Evolutionary conservation across 176 grass and related monocot species (phyloP).

Genomic region (Aegilops longissima): DNA sequence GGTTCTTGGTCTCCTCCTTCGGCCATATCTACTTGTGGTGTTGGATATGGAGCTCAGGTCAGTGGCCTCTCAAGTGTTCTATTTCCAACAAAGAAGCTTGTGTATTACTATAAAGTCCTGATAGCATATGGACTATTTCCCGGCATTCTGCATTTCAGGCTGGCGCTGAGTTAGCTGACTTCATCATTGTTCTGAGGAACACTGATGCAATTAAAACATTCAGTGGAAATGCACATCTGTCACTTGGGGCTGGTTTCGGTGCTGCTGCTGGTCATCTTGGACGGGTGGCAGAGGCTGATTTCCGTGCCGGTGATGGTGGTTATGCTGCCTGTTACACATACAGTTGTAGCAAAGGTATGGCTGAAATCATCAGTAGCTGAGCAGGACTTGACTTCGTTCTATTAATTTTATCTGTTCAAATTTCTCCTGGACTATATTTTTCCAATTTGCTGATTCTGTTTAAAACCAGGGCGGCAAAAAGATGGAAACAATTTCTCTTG

Average conservation of each 20-base stretch:
- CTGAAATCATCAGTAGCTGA: neutral
- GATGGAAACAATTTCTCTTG: neutral
- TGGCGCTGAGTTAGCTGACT: slow-evolving; percentile 91
- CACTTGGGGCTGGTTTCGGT: slow-evolving; percentile 79
- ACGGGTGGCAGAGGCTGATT: slow-evolving; percentile 79
- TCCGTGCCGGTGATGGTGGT: slow-evolving; percentile 86
- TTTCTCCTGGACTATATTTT: neutral
- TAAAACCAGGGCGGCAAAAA: neutral
- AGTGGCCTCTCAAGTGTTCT: neutral
- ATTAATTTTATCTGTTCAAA: neutral
- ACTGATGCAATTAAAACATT: slow-evolving; percentile 89
- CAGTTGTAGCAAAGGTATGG: slow-evolving; percentile 91
- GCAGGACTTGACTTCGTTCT: neutral
- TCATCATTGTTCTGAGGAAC: slow-evolving; percentile 86
- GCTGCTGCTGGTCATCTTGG: slow-evolving; percentile 83
- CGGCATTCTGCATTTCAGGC: slow-evolving; percentile 44
- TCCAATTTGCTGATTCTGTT: slow-evolving; percentile 11
- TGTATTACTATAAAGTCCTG: slow-evolving; percentile 11
- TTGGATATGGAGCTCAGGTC: slow-evolving; percentile 97
- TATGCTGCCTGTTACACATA: slow-evolving; percentile 94
- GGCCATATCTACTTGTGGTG: slow-evolving; percentile 73
- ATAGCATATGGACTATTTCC: slow-evolving; percentile 18
- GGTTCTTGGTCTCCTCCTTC: slow-evolving; percentile 96
- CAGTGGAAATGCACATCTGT: slow-evolving; percentile 79
- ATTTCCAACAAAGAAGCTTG: neutral